These are phyloP conservation scores for Pisolithus orientalis DNA, from an alignment of 768 basidiomycete species.

Conservation along the genomic window DNA sequence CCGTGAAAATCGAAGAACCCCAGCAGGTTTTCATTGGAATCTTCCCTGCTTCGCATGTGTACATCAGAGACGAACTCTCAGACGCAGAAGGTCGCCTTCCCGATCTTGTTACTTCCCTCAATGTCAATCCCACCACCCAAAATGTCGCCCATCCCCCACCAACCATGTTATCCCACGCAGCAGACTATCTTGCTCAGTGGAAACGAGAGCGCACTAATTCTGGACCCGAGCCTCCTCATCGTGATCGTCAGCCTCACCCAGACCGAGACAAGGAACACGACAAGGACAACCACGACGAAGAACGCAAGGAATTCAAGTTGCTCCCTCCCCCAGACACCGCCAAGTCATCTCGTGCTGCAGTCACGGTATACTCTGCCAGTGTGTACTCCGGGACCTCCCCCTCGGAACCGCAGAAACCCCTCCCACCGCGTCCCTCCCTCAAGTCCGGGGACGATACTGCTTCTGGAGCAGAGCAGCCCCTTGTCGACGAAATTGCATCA, in stretches of 20 bases:
- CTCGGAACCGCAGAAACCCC: constrained; percentile 60
- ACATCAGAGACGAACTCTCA: constrained; percentile 77
- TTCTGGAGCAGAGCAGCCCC: constrained; percentile 76
- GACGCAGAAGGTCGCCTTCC: constrained; percentile 85
- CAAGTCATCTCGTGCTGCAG: constrained; percentile 62
- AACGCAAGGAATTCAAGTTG: constrained; percentile 63
- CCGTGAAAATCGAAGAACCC: constrained; percentile 62
- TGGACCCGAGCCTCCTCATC: constrained; percentile 16
- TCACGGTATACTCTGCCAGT: constrained; percentile 70
- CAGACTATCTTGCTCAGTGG: constrained; percentile 43
- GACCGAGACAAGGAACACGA: constrained; percentile 48
- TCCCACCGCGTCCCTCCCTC: constrained; percentile 88
- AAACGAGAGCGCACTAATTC: constrained; percentile 29
- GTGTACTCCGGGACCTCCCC: constrained; percentile 69
- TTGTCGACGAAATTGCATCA: constrained; percentile 96
- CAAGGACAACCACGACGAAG: constrained; percentile 57
- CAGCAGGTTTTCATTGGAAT: constrained; percentile 93
- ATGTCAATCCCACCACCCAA: constrained; percentile 25
- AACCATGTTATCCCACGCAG: constrained; percentile 33
- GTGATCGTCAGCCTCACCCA: constrained; percentile 25
- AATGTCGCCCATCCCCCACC: constrained; percentile 24
- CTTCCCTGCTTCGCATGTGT: constrained; percentile 86
- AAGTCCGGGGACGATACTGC: constrained; percentile 93
- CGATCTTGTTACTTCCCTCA: constrained; percentile 60
- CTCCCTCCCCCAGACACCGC: constrained; percentile 72